Base-by-base conservation (phyloP, 495 filamentous ascomycete genomes). In the Tuber microsphaerosporum region DNA sequence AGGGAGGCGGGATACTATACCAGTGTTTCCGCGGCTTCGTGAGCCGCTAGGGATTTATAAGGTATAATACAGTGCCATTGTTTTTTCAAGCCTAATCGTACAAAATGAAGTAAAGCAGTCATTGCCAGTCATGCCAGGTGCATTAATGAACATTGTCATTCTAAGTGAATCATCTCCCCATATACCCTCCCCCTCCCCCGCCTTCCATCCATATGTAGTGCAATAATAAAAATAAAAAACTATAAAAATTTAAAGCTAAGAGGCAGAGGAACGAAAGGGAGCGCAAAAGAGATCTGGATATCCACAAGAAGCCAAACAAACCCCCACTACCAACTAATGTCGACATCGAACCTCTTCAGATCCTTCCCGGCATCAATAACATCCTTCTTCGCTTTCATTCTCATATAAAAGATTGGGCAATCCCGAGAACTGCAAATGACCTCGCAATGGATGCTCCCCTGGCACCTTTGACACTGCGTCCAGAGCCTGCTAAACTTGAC, bases 341-440 rank as follows among this genome's bases (percentile, higher is more conserved):
- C 95, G 78, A 89, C 88, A 87, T 99, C 95, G 86, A 98, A 99
- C 82, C 95, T 86, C 82, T 87, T 88, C 81, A 98, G 80, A 83
- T 99, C 96, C 86, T 92, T 97, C 76, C 93, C 93, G 5, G 89
- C 90, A 86, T 99, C 95, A 84, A 97, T 94, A 68, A 98, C 90
- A 83, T 99, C 95, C 86, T 98, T 99, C 89, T 97, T 97, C 41
- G 94, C 94, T 86, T 99, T 99, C 95, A 99, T 99, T 7, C 95
- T 91, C 95, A 98, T 99, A 83, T 99, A 99, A 85, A 97, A 99
- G 78, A 99, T 99, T 6, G 95, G 95, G 82, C 95, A 99, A 85
- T 99, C 95, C 82, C 92, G 92, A 78, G 91, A 94, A 61, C 91
- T 93, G 86, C 95, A 99, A 78, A 99, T 98, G 37, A 99, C 95